Base-by-base conservation (phyloP, 768 basidiomycete species). In the Boletellus ananiceps region DNA sequence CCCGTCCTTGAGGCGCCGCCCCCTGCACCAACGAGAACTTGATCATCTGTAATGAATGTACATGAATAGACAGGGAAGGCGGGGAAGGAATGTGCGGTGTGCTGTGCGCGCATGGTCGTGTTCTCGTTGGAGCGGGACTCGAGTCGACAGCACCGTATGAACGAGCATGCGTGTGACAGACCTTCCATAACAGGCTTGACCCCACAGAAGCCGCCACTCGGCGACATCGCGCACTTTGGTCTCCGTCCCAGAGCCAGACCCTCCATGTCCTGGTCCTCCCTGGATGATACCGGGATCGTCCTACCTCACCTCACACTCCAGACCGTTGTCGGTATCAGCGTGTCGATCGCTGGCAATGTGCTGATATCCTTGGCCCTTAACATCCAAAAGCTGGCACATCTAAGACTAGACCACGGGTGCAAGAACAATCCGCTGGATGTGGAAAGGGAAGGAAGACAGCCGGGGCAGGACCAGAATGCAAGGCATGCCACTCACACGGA, bases 311-410 rank as follows among this genome's bases (percentile, higher is more conserved):
- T 88, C 45, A 79, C 75, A 15, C 71, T 74, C 13, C 69, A 75
- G 45, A 78, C 82, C 5, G 66, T 78, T 59, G 82, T 90, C 47
- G 94, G 94, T 14, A 94, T 97, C 32, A 74, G 77, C 5, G 82
- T 93, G 32, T 86, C 93, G 4, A 79, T 95, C 47, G 73, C 77
- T 8, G 93, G 93, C 29, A 95, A 95, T 62, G 69, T 93, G 11
- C 78, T 96, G 53, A 93, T 97, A 54, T 89, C 88, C 9, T 77
- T 94, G 19, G 94, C 92, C 14, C 77, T 98, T 54, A 96, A 96
- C 69, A 72, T 88, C 31, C 94, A 98, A 69, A 97, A 96, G 64
- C 78, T 95, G 15, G 92, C 92, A 2, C 93, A 95, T 71, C 76
- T 78, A 56, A 77, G 85, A 25, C 73, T 88, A 29, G 81, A 82